Evolutionary conservation across 306 rosid species (phyloP), one percentile per base, ranked within the genome.

Genomic region (Trichosanthes truncata): DNA sequence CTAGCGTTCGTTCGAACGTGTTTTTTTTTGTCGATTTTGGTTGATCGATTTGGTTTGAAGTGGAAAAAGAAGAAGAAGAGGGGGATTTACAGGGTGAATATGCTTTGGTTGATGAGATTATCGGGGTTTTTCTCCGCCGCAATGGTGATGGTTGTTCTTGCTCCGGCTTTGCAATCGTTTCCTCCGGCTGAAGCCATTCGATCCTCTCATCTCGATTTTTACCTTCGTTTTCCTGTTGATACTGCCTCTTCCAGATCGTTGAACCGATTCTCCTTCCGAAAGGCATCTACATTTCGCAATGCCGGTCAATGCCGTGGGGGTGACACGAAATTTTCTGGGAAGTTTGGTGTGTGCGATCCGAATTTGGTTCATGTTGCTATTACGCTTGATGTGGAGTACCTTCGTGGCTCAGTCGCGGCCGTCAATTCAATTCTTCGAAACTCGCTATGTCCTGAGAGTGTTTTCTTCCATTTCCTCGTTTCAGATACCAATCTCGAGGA

Each of bases 361-460:
- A 73, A 38, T 75, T 76, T 89, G 68, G 91, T 95, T 74, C 97
- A 95, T 80, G 76, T 93, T 59, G 90, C 97, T 2, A 90, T 95
- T 89, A 95, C 97, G 5, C 84, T 95, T 74, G 99, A 95, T 71
- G 82, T 84, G 65, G 89, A 83, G 74, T 95, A 95, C 78, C 71
- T 95, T 23, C 85, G 97, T 79, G 99, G 99, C 40, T 78, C 97
- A 4, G 61, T 95, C 4, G 97, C 99, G 26, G 94, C 97, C 5
- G 86, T 90, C 13, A 92, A 95, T 78, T 95, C 99, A 11, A 83
- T 93, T 82, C 90, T 93, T 73, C 87, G 80, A 62, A 94, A 93
- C 83, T 73, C 92, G 74, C 89, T 90, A 1, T 95, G 99, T 82
- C 98, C 98, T 7, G 91, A 91, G 61, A 91, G 89, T 71, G 52